Base-by-base conservation (phyloP, 106 monocot species). In the Dioscorea dumetorum region DNA sequence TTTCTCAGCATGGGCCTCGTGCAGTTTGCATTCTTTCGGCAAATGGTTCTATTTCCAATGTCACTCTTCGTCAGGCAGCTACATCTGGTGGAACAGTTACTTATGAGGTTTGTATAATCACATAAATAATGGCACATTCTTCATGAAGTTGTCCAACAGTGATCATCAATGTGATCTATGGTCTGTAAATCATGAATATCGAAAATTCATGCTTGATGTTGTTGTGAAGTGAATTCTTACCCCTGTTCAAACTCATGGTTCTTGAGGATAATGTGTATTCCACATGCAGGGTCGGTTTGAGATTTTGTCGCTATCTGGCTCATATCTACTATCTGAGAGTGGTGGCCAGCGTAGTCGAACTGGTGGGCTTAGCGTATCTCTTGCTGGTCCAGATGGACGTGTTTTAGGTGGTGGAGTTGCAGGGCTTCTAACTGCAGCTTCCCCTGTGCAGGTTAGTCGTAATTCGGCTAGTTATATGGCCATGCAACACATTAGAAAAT, bases 61-160 rank as follows among this genome's bases (percentile, higher is more conserved):
- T 95, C 2, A 95, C 95, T 22, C 85, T 95, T 73, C 78, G 95
- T 50, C 91, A 91, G 75, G 81, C 95, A n/a, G 88, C 95, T 33
- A 91, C 85, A 54, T 95, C 91, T 63, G 88, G 95, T 77, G 95
- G 91, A 63, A 95, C 91, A 56, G 95, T 95, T 64, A 95, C 95
- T 19, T 95, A 95, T 52, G 95, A 95, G 95, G 95, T 91, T 70
- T 76, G 80, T 67, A 33, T 24, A 12, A 19, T 13, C 41, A n/a
- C n/a, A 3, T 41, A 41, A 41, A 2, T 41, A 10, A 41, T 6
- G 41, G 10, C 6, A 41, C 41, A 41, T 8, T 6, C 41, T 41
- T 41, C 5, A 41, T 41, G 2, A 8, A 8, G 41, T 41, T 41
- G 41, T 41, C n/a, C n/a, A n/a, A n/a, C n/a, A n/a, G 10, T 41